Conservation (phyloP, 1,284 basidiomycete genomes). For the Cutaneotrichosporon daszewskae region DNA sequence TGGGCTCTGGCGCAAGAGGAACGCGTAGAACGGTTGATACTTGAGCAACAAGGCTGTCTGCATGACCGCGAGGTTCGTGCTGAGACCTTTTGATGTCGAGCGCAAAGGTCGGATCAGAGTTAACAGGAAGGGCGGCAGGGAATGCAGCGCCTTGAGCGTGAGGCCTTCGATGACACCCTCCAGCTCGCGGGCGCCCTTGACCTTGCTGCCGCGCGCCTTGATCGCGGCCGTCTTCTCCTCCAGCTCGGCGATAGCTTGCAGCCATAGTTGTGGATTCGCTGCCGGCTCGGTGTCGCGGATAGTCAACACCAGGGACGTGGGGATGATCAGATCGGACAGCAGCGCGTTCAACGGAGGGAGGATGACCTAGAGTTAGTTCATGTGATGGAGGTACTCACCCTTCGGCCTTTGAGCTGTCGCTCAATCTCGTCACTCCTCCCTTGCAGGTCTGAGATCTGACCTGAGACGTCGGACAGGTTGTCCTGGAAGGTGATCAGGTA, state of each 20-base stretch:
- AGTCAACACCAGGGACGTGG: conserved; percentile 68
- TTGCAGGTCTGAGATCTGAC: conserved; percentile 91
- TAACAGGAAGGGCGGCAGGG: conserved; percentile 82
- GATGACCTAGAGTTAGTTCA: conserved; percentile 58
- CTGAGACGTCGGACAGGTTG: conserved; percentile 86
- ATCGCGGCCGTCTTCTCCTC: conserved; percentile 67
- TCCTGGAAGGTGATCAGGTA: conserved; percentile 93
- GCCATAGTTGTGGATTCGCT: conserved; percentile 64
- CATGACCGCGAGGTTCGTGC: conserved; percentile 87
- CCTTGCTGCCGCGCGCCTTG: conserved; percentile 58
- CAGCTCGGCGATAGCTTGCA: conserved; percentile 69
- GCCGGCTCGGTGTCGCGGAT: conserved; percentile 78
- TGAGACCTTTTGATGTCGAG: conserved; percentile 57
- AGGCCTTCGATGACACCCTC: conserved; percentile 77
- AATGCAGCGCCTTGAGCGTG: conserved; percentile 76
- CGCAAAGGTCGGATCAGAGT: conserved; percentile 75
- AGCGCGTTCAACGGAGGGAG: conserved; percentile 79
- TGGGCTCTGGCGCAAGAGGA: conserved; percentile 75
- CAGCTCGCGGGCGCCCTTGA: conserved; percentile 77
- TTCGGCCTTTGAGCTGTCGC: conserved; percentile 69
- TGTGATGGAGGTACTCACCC: conserved; percentile 53
- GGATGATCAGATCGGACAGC: conserved; percentile 71
- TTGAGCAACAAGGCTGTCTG: conserved; percentile 84
- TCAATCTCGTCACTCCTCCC: conserved; percentile 84
- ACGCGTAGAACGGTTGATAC: conserved; percentile 74